A percentile compares a stretch with the other conserved stretches of the same genome.
These are phyloP conservation scores for Eucalyptus tenuipes DNA, from an alignment of 345 rosid genomes.

Conservation along the genomic window DNA sequence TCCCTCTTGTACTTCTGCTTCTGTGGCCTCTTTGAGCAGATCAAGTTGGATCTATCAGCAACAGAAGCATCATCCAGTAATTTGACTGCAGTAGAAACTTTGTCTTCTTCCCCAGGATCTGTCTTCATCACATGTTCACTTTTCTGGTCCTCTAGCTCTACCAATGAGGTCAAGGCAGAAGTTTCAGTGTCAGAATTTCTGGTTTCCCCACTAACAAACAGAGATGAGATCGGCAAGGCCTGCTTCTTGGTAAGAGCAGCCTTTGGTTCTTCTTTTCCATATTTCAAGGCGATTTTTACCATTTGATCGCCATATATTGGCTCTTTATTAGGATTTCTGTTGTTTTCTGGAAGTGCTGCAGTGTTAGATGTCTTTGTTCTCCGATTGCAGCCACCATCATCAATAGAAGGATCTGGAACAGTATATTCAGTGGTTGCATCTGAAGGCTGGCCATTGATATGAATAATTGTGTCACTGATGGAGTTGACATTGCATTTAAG, in stretches of 20 bases:
- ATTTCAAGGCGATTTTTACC: neutral
- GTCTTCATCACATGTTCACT: constrained; percentile 3
- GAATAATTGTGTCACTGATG: neutral
- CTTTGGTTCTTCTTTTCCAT: neutral
- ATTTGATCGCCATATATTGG: constrained; percentile 11
- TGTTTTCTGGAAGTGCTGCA: neutral
- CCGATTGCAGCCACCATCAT: neutral
- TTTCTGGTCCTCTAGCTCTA: constrained; percentile 19
- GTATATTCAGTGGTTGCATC: neutral
- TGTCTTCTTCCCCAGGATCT: constrained; percentile 6
- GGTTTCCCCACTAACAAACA: neutral
- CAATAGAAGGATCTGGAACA: neutral
- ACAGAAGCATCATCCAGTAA: constrained; percentile 10
- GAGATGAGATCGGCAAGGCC: neutral
- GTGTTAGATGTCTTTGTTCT: constrained; percentile 1
- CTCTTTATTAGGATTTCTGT: constrained; percentile 1
- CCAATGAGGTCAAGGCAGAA: constrained; percentile 4
- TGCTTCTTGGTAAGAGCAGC: neutral
- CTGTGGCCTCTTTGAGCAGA: constrained; percentile 4
- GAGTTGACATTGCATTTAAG: neutral
- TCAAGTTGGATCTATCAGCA: constrained; percentile 6
- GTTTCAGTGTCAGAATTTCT: neutral
- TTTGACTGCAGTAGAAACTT: neutral
- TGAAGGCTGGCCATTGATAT: constrained; percentile 6
- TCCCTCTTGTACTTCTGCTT: constrained; percentile 13